Evolutionary conservation across 768 basidiomycete genomes (phyloP), one percentile per base, ranked within the genome.

Genomic region (Psilocybe subaeruginosa): DNA sequence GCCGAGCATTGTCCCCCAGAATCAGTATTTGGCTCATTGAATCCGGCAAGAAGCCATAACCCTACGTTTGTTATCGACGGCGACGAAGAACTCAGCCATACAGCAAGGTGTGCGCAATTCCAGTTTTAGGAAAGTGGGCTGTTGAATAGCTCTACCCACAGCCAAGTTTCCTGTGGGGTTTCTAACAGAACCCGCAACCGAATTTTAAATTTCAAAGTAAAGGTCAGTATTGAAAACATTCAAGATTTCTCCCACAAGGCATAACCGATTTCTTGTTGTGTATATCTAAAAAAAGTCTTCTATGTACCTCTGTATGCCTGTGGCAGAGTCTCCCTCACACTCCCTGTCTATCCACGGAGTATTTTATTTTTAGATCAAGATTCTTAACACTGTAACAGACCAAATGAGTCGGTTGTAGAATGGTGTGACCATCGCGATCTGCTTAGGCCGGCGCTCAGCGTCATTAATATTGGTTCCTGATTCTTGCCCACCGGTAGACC

Each of bases 51-150:
- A 54, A 58, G 54, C 27, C 54, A 37, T 50, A 46, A 59, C 29
- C 48, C 47, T 4, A 51, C 60, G 63, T 62, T 69, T 59, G 60
- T 53, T 60, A 65, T 74, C 41, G 73, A 76, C 66, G 70, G 74
- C 37, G 80, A 80, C 55, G 76, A 81, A 16, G 75, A 78, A 60
- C 78, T 76, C 47, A 73, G 74, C 50, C 77, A 82, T 66, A 71
- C 70, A 16, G 74, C 76, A 16, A 66, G 65, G 69, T 70, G 56
- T 9, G 4, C 55, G 51, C 39, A 54, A 56, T 53, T 33, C 12
- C 47, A 3, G 23, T 29, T 48, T 54, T 8, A 30, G 17, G 31
- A 30, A 29, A 3, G 12, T 14, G 4, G 23, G 29, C 19, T 47
- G 46, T 45, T 31, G 6, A 6, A 5, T 27, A 19, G 23, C 2